These are phyloP conservation scores for Cryptococcus hybrid DNA, from an alignment of 1,284 basidiomycete genomes.

Conservation along the genomic window DNA sequence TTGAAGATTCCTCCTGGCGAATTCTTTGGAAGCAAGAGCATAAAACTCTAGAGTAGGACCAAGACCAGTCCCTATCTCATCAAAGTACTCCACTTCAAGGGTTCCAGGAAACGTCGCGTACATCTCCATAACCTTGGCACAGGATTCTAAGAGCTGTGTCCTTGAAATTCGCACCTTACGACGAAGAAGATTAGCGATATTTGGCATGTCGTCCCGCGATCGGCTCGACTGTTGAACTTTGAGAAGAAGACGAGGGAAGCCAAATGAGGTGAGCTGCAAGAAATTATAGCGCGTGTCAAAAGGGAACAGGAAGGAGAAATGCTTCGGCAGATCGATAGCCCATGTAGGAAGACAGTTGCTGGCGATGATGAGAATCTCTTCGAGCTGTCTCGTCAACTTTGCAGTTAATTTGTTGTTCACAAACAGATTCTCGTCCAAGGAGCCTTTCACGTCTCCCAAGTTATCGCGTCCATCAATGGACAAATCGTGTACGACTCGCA, in stretches of 20 bases:
- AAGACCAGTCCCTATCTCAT: slow-evolving; percentile 96
- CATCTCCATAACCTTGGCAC: slow-evolving; percentile 95
- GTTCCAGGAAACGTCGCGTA: slow-evolving; percentile 87
- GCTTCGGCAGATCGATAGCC: slow-evolving; percentile 89
- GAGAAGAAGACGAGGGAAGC: slow-evolving; percentile 87
- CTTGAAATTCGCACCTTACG: slow-evolving; percentile 97
- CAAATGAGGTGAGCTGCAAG: slow-evolving; percentile 95
- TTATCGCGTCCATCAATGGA: slow-evolving; percentile 55
- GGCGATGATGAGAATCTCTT: slow-evolving; percentile 98
- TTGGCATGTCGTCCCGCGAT: slow-evolving; percentile 85
- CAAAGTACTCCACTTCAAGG: slow-evolving; percentile 97
- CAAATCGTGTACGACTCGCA: slow-evolving; percentile 81
- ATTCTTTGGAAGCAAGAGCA: slow-evolving; percentile 87
- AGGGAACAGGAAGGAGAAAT: slow-evolving; percentile 97
- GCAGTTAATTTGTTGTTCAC: slow-evolving; percentile 98
- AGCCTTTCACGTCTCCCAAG: slow-evolving; percentile 22
- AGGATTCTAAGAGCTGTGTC: slow-evolving; percentile 92
- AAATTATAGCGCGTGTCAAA: slow-evolving; percentile 97
- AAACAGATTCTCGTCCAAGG: slow-evolving; percentile 72
- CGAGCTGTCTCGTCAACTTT: slow-evolving; percentile 94
- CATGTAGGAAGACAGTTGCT: slow-evolving; percentile 95
- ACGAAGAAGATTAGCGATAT: slow-evolving; percentile 85
- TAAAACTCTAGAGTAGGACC: slow-evolving; percentile 99
- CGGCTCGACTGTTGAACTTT: slow-evolving; percentile 81
- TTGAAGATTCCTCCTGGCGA: slow-evolving; percentile 79